Evolutionary conservation across 1,284 basidiomycete species (phyloP), one percentile per base, ranked within the genome.

Genomic region (Ustilago trichophora): DNA sequence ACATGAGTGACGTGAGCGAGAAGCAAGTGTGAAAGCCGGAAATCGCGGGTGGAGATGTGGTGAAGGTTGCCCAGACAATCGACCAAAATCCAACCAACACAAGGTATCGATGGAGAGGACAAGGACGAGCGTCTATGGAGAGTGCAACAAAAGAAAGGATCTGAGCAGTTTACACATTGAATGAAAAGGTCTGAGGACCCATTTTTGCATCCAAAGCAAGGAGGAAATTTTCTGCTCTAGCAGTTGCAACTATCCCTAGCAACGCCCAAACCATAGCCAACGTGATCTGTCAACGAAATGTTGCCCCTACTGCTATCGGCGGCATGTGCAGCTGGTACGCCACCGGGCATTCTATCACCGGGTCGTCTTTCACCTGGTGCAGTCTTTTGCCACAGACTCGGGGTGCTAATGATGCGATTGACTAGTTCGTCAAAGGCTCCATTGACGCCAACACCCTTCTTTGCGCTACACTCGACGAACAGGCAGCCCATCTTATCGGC

Each of bases 401-500:
- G 78, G 1, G 73, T 78, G 12, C 76, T 77, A 22, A 77, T 56
- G 57, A 80, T 78, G 56, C 72, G 34, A 29, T 77, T 77, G 25
- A 81, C 78, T n/a, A 81, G 53, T 35, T 78, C 79, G 49, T 78
- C 73, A 42, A 81, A 81, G 0, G 79, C 79, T 1, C 76, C 68
- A 37, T 69, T 69, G 6, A 81, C 79, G 11, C 75, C 73, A 0
- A 62, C 62, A 3, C 75, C 78, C 38, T 74, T 72, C 64, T 81
- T 81, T 13, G 79, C 79, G 27, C 79, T 81, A 34, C 88, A 87
- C 84, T 96, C 93, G 38, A 95, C 85, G 82, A 96, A 97, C 33
- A 93, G 84, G 11, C 89, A 90, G 27, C 87, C 87, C 86, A 92
- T 91, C 41, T 89, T 86, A 25, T 85, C 84, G 0, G 95, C 95